A percentile compares a stretch with the other conserved stretches of the same genome.
Conservation (phyloP, 1,284 basidiomycete genomes). For the Fistulinella staudtii region DNA sequence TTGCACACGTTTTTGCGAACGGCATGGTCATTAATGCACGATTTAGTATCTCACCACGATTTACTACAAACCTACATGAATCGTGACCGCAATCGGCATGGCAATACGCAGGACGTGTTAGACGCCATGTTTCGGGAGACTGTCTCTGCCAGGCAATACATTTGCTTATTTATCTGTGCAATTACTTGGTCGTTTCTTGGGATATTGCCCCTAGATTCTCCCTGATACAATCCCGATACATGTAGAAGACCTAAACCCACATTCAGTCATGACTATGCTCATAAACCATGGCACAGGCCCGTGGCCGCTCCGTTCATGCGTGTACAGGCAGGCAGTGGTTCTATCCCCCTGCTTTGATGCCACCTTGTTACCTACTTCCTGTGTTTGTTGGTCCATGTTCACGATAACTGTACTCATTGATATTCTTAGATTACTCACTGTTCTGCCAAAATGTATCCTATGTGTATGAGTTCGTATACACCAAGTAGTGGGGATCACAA, state of each 20-base stretch:
- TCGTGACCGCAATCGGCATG: conserved; percentile 6
- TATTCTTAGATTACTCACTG: conserved; percentile 23
- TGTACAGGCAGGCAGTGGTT: no score
- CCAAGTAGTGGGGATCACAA: no score
- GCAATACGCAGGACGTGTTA: conserved; percentile 27
- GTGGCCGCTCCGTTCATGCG: conserved; percentile 8
- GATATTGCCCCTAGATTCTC: conserved; percentile 28
- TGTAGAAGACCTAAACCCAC: conserved; percentile 18
- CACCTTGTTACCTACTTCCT: conserved; percentile 10
- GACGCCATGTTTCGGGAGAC: conserved; percentile 16
- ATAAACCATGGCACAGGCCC: conserved; percentile 6
- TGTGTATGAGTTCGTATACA: conserved; percentile 4
- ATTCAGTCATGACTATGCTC: conserved; percentile 18
- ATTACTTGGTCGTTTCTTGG: conserved; percentile 28
- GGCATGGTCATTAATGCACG: conserved; percentile 9
- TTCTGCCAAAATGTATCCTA: conserved; percentile 15
- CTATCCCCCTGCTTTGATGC: no score
- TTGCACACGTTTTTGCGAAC: not conserved
- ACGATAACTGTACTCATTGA: conserved; percentile 14
- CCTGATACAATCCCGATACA: conserved; percentile 20
- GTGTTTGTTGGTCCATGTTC: conserved; percentile 14
- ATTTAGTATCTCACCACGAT: conserved; percentile 53
- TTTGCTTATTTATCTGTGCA: conserved; percentile 30
- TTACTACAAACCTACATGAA: conserved; percentile 55
- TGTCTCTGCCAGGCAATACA: conserved; percentile 9